Evolutionary conservation across 1,284 basidiomycete genomes (phyloP), one percentile per base, ranked within the genome.

Genomic region (Rhizoctonia solani): DNA sequence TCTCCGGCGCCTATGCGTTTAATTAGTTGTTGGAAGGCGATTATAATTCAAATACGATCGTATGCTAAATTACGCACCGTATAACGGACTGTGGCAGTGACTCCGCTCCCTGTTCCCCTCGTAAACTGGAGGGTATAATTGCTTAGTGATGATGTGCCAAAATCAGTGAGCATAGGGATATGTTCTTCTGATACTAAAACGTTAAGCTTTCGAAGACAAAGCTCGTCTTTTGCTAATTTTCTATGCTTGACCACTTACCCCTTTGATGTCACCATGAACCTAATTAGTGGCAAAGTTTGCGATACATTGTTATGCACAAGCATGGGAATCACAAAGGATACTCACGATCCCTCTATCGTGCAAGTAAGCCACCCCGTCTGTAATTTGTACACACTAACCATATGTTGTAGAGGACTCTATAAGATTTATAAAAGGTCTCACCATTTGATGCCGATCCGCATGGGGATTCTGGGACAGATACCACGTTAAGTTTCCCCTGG

Each of bases 251-350:
- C 8, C 32, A 34, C 58, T 9, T 61, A 61, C 58, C n/a, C 9
- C 46, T 19, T 61, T 61, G 19, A 61, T 27, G 19, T 61, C 58
- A 4, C 58, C 58, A 29, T 61, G 47, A 4, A 61, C 32, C 58
- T 61, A 16, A 23, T 25, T 5, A 21, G n/a, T 44, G 5, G 14
- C 14, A 16, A n/a, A 5, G 19, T n/a, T 44, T 44, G 14, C 25
- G 21, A 49, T 6, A 25, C 9, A 6, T 25, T 6, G 41, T 47
- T 2, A 23, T 32, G 21, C 19, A 23, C 19, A 39, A 11, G 13
- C 4, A 27, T 65, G 4, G 21, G 49, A 53, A 2, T 21, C 3
- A 30, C 14, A 19, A 23, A 39, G 23, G 11, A 13, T 25, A 41
- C 59, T 41, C 13, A 63, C 59, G 4, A 39, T 41, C 8, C 39